A percentile compares a stretch with the other conserved stretches of the same genome.
These are phyloP conservation scores for Arthrobotrys sinensis DNA, from an alignment of 2,329 filamentous ascomycete genomes.

Conservation along the genomic window DNA sequence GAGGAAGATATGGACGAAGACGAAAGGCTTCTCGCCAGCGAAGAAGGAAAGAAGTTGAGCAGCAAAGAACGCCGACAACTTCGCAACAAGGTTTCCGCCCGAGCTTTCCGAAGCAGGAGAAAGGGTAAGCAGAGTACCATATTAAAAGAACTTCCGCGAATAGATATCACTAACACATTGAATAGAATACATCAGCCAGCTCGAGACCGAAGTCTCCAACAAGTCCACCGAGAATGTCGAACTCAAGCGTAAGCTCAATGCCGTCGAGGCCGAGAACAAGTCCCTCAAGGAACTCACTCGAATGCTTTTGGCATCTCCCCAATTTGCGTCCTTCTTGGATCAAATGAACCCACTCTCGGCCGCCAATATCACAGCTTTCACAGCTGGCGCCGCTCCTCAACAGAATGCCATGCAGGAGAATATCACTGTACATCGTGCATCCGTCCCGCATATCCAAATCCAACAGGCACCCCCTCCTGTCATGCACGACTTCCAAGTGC, in stretches of 20 bases:
- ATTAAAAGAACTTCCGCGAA: neutral
- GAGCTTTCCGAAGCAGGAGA: conserved; percentile 95
- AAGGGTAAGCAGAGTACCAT: conserved; percentile 79
- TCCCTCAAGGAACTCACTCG: conserved; percentile 83
- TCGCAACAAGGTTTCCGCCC: conserved; percentile 98
- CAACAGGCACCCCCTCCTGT: conserved; percentile 53
- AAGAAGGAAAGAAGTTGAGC: conserved; percentile 98
- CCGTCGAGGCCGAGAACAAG: conserved; percentile 87
- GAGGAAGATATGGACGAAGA: conserved; percentile 99
- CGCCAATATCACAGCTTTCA: conserved; percentile 48
- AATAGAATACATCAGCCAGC: conserved; percentile 93
- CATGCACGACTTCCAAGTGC: conserved; percentile 53
- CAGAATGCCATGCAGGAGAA: conserved; percentile 61
- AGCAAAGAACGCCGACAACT: conserved; percentile 97
- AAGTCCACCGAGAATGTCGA: conserved; percentile 88
- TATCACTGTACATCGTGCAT: conserved; percentile 60
- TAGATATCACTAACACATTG: conserved; percentile 60
- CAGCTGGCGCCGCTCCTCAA: conserved; percentile 38
- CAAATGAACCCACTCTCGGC: conserved; percentile 60
- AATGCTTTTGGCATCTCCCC: conserved; percentile 83
- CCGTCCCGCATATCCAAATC: conserved; percentile 59
- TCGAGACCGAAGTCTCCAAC: conserved; percentile 87
- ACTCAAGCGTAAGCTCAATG: conserved; percentile 83
- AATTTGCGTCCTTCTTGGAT: conserved; percentile 72
- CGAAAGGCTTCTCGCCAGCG: conserved; percentile 91